Evolutionary conservation across 352 stramenopile genomes (phyloP), one percentile per base, ranked within the genome.

Genomic region (Globisporangium middletonii): DNA sequence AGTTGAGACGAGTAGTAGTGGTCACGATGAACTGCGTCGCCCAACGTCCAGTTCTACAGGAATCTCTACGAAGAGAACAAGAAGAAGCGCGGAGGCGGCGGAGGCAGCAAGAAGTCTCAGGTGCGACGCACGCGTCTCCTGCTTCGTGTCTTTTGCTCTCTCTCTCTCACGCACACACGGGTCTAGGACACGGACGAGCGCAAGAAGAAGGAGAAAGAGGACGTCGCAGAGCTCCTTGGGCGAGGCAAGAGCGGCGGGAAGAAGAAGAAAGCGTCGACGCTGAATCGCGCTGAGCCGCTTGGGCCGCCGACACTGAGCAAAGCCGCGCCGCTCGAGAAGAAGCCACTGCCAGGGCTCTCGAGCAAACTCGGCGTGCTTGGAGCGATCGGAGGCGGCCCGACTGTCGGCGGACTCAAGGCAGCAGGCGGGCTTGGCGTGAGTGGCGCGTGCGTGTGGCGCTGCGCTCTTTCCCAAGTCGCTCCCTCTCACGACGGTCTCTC

Each of bases 61-160:
- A 95, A 90, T 46, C 52, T 97, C 37, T 97, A 97, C 72, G 86
- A 97, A 53, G 89, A 97, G 58, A 83, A 97, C 68, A 97, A 97
- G 77, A 89, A 86, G 51, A 87, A 89, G 50, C 63, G 53, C 3
- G 50, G 65, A 16, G 60, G 73, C 15, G 51, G 59, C 27, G 72
- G 60, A 18, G 51, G 59, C 23, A 72, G 60, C 28, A 78, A 72
- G 42, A 75, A 73, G 41, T 57, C 54, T 3, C 73, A 75, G 62
- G 72, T 85, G 58, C 4, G 9, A 46, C 5, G 18, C 27, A 54
- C 38, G 7, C 44, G 13, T 19, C 45, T 48, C 9, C 19, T 50
- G 23, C 38, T n/a, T 37, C 51, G 42, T 46, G 8, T 23, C 18
- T 60, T 38, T 48, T 38, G 16, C 15, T 49, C 5, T 11, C 3